Percentiles rank a stretch among this genome's conserved stretches.
These are phyloP conservation scores for Camillea tinctor DNA, from an alignment of 2,329 filamentous ascomycete genomes.

Conservation along the genomic window DNA sequence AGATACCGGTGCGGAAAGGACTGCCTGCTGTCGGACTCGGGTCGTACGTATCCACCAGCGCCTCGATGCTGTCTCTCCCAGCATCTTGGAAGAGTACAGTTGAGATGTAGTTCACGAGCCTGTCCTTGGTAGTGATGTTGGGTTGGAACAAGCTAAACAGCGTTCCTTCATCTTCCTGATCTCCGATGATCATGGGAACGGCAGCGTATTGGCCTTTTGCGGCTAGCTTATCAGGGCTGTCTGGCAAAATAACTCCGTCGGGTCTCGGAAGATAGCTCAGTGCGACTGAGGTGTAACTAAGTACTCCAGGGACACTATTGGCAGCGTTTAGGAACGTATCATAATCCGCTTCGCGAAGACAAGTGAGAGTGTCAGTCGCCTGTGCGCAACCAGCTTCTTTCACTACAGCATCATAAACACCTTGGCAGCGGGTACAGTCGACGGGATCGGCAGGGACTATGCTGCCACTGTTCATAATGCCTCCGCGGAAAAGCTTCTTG, in stretches of 20 bases:
- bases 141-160: slow-evolving; percentile 68
- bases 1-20: slow-evolving; percentile 65
- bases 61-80: slow-evolving; percentile 47
- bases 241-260: slow-evolving; percentile 61
- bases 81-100: slow-evolving; percentile 60
- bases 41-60: slow-evolving; percentile 63
- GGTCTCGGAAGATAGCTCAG: slow-evolving; percentile 74
- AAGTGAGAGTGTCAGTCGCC: slow-evolving; percentile 58
- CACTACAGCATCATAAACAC: slow-evolving; percentile 62
- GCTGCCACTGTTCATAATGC: slow-evolving; percentile 75
- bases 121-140: slow-evolving; percentile 62
- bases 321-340: slow-evolving; percentile 61
- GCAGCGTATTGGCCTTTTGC: slow-evolving; percentile 52
- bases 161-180: slow-evolving; percentile 80
- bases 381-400: slow-evolving; percentile 59
- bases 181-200: slow-evolving; percentile 65
- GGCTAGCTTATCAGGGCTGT: slow-evolving; percentile 61
- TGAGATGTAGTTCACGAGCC: slow-evolving; percentile 62
- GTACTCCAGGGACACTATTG: slow-evolving; percentile 67
- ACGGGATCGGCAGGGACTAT: slow-evolving; percentile 61
- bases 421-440: slow-evolving; percentile 65
- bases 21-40: slow-evolving; percentile 58
- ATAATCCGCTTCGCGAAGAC: slow-evolving; percentile 62
- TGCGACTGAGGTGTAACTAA: slow-evolving; percentile 67
- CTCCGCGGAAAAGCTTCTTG: slow-evolving; percentile 70